Evolutionary conservation across 306 rosid genomes (phyloP), one percentile per base, ranked within the genome.

Genomic region (Prunus dulcis): DNA sequence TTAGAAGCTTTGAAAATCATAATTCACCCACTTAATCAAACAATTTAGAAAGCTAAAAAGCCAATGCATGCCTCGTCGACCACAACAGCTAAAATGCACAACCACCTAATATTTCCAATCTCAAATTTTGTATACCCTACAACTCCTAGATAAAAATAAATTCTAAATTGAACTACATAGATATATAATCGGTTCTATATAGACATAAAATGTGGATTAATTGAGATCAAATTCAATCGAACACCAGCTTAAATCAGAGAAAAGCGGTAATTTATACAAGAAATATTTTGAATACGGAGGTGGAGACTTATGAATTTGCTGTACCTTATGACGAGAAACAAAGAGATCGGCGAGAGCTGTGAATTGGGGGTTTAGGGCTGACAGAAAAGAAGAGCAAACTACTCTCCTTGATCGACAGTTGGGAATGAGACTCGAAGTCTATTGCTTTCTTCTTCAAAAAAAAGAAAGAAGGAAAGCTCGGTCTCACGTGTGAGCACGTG

Each of bases 281-380:
- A 0, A 45, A 17, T 15, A 43, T 11, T 41, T 27, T 18, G 2
- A 61, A 61, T 2, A 61, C 3, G 2, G 9, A 73, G 8, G n/a
- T 45, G 47, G n/a, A 50, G 43, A 46, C n/a, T 63, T 11, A 13
- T 2, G 60, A 62, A 61, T 46, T n/a, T 45, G 9, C 0, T 15
- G 25, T 19, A 61, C 78, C 69, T 74, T 61, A 10, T 18, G 61
- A 61, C 15, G 47, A 12, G 28, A 30, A 19, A 27, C 9, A 27
- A 2, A 4, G 45, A 74, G 69, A 74, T 73, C 69, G 61, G 61
- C 10, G 58, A 56, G 41, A 56, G 76, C 41, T 72, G 46, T n/a
- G 49, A 74, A 46, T 61, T 74, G 6, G 60, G 76, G 32, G 47
- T 25, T 74, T 61, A 61, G 78, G 78, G 78, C 61, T 61, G 15